Base-by-base conservation (phyloP, 23 red algal species). In the Pyropia haitanensis region DNA sequence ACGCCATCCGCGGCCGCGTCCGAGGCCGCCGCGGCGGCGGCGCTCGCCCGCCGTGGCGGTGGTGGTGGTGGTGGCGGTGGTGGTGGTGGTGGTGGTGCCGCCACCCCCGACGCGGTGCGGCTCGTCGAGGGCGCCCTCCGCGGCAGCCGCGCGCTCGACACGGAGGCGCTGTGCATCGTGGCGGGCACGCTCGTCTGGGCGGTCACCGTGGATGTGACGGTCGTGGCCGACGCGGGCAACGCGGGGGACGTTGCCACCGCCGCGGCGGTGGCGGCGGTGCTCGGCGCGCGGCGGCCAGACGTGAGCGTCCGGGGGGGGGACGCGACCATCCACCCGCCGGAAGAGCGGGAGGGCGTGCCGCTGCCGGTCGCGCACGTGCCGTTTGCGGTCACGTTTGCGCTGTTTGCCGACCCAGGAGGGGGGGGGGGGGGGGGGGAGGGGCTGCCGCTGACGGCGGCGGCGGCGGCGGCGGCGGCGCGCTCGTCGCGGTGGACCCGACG, bases 141-240 rank as follows among this genome's bases (percentile, higher is more conserved):
- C 18, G 72, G 86, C 13, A 64, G 67, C 24, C 50, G 78, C 0
- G 55, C 60, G 16, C 52, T 95, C 25, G 82, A 95, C 55, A 86
- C 69, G 0, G 91, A 95, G 68, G 79, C 82, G 20, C 70, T 95
- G 14, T 88, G 82, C 48, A 84, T 88, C 9, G 63, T 95, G 7
- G 81, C 91, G 18, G 91, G 91, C 53, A 57, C 73, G 13, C 79
- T 70, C 49, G 92, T 86, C 2, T 96, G 78, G 83, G 58, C 65
- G 54, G 73, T 96, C 48, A 66, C 59, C 56, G 92, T 96, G 13
- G 71, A 87, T 14, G 78, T 96, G 22, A 64, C 67, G n/a, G 39
- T 96, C 13, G 51, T 89, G 13, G 83, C 85, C 31, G 57, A 85
- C 21, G 79, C 77, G 25, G 92, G 92, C 3, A 96, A 89, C 56